These are phyloP conservation scores for Pterocarpus macrocarpus DNA, from an alignment of 306 rosid species.

Conservation along the genomic window DNA sequence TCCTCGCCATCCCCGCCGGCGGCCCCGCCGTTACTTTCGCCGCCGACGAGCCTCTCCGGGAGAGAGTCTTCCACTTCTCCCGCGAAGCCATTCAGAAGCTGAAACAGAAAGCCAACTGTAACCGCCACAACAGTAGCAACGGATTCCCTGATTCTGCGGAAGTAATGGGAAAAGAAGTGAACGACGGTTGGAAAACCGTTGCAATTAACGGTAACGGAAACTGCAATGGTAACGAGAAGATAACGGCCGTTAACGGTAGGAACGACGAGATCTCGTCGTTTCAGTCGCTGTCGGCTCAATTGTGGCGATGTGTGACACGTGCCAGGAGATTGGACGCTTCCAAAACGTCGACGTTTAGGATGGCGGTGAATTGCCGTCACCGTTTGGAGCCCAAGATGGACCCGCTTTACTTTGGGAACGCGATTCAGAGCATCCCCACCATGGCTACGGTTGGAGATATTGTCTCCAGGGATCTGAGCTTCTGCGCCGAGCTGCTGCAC, in stretches of 20 bases:
- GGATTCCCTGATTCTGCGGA: conserved; percentile 53
- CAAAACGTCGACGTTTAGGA: conserved; percentile 81
- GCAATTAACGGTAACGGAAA: conserved; percentile 49
- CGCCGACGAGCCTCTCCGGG: conserved; percentile 65
- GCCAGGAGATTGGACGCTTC: conserved; percentile 59
- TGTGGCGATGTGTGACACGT: conserved; percentile 91
- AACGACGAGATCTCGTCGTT: conserved; percentile 81
- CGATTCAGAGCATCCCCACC: conserved; percentile 94
- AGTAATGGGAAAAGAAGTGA: no score
- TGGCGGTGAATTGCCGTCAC: conserved; percentile 96
- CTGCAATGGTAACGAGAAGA: conserved; percentile 12
- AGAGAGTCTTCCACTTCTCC: conserved; percentile 77
- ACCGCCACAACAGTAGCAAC: conserved; percentile 42
- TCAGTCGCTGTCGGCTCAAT: conserved; percentile 83
- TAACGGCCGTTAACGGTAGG: not conserved
- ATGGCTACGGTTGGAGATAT: conserved; percentile 62
- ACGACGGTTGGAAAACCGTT: conserved; percentile 62
- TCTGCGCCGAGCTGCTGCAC: conserved; percentile 69
- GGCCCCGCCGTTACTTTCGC: conserved; percentile 75
- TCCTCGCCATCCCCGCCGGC: conserved; percentile 63
- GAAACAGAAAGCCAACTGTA: conserved; percentile 53
- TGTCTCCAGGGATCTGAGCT: conserved; percentile 62
- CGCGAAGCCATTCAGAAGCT: conserved; percentile 62
- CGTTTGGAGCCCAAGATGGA: conserved; percentile 74
- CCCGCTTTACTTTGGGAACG: conserved; percentile 83